Percentiles rank a stretch among this genome's conserved stretches.
These are phyloP conservation scores for Gastrodia elata DNA, from an alignment of 106 monocot species.

Conservation along the genomic window DNA sequence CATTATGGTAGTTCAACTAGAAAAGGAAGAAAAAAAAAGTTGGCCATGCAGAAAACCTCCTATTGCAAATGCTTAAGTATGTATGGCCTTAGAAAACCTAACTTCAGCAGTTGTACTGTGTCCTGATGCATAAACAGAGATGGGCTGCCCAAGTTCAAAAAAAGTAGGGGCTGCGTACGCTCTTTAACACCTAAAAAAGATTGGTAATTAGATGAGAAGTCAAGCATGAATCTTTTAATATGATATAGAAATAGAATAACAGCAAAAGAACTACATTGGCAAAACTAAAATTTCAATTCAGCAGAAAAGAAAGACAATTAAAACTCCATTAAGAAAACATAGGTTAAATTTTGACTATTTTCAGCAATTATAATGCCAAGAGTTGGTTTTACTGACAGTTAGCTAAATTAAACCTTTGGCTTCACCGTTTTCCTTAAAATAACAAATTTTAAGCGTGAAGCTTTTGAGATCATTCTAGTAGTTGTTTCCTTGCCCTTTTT, in stretches of 20 bases:
- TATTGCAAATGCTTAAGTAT: constrained; percentile 55
- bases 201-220: not conserved
- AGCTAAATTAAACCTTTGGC: too few species aligned
- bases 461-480: too few species aligned
- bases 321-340: not conserved
- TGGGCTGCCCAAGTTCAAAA: constrained; percentile 7
- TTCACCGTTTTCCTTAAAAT: too few species aligned
- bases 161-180: constrained; percentile 29
- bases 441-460: too few species aligned
- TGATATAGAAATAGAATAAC: not conserved
- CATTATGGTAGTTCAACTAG: not conserved
- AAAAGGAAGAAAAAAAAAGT: not conserved
- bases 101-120: constrained; percentile 16
- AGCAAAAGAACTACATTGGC: not conserved
- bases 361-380: too few species aligned
- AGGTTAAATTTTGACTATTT: not conserved
- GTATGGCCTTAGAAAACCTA: constrained; percentile 48
- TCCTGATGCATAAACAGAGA: constrained; percentile 11
- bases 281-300: not conserved
- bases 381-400: too few species aligned
- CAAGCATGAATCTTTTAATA: not conserved
- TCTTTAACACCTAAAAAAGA: constrained; percentile 61
- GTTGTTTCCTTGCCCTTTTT: too few species aligned
- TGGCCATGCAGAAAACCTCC: constrained; percentile 40
- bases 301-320: not conserved